Conservation (phyloP, 2,329 filamentous ascomycete genomes). For the Torrubiellomyces zombiae region DNA sequence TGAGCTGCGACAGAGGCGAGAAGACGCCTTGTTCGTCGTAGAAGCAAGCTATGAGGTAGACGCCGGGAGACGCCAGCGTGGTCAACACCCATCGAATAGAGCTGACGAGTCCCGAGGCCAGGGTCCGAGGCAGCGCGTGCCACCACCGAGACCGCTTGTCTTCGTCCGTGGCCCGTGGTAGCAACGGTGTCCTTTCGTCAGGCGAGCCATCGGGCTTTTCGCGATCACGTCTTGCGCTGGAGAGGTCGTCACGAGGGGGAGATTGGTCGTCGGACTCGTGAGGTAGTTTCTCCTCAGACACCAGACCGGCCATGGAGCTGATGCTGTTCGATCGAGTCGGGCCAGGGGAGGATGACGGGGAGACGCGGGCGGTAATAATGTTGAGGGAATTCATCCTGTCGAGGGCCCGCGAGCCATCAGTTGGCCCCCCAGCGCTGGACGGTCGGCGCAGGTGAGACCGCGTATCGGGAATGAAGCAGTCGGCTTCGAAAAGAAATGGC, state of each 20-base stretch:
- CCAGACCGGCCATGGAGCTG: conserved; percentile 30
- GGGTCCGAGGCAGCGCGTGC: conserved; percentile 46
- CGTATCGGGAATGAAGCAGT: neutral
- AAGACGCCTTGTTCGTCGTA: conserved; percentile 68
- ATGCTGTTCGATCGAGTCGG: conserved; percentile 46
- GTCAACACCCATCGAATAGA: conserved; percentile 65
- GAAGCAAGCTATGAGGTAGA: conserved; percentile 70
- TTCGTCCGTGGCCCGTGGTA: conserved; percentile 17
- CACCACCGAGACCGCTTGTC: conserved; percentile 27
- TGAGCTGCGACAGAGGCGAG: conserved; percentile 57
- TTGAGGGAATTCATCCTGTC: conserved; percentile 91
- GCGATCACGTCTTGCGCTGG: conserved; percentile 22
- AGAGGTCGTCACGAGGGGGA: conserved; percentile 16
- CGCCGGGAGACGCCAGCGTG: conserved; percentile 60
- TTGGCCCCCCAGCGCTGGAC: conserved; percentile 3
- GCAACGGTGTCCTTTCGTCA: conserved; percentile 52
- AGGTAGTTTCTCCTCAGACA: conserved; percentile 21
- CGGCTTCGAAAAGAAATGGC: no score
- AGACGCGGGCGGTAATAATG: conserved; percentile 75
- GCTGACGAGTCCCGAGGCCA: conserved; percentile 56
- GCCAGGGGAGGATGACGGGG: conserved; percentile 37
- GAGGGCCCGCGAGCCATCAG: conserved; percentile 37
- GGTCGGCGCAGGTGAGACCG: neutral
- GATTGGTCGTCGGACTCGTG: conserved; percentile 20
- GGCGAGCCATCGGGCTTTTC: conserved; percentile 14